These are phyloP conservation scores for Solanum hybrid DNA, from an alignment of 305 asterid species.

Conservation along the genomic window DNA sequence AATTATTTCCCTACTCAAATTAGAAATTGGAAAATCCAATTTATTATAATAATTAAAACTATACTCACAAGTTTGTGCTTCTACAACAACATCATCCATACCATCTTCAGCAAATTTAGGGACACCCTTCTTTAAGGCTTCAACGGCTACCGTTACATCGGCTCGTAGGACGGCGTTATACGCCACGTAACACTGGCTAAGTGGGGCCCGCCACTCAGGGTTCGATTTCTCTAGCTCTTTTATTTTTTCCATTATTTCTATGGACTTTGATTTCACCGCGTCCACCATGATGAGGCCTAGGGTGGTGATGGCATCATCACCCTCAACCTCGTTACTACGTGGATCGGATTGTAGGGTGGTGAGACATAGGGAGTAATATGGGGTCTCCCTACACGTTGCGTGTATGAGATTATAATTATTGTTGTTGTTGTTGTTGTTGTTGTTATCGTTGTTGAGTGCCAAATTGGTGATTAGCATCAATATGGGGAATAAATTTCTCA, in stretches of 20 bases:
- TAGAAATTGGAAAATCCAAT: conserved; percentile 23
- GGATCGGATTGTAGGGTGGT: conserved; percentile 2
- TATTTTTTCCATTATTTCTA: conserved; percentile 2
- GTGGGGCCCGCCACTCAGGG: not conserved
- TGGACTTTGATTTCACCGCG: conserved; percentile 4
- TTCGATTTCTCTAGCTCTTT: conserved; percentile 5
- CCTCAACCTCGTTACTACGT: not conserved
- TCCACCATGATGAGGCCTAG: conserved; percentile 10
- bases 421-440: not conserved
- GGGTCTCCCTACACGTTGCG: not conserved
- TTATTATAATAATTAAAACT: conserved; percentile 6
- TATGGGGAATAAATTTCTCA: not conserved
- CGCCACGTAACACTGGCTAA: not conserved
- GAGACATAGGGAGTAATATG: conserved; percentile 8
- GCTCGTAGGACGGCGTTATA: conserved; percentile 1
- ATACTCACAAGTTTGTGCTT: conserved; percentile 35
- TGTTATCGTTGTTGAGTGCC: not conserved
- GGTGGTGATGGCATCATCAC: not conserved
- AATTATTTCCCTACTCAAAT: conserved; percentile 18
- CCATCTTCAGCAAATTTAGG: conserved; percentile 40
- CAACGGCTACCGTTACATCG: conserved; percentile 26
- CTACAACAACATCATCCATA: conserved; percentile 28
- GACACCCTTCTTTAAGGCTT: conserved; percentile 29
- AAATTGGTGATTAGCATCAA: not conserved
- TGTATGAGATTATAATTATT: not conserved